Evolutionary conservation across 139 green algal genomes (phyloP).

Genomic region (Pseudopediastrum boryanum): DNA sequence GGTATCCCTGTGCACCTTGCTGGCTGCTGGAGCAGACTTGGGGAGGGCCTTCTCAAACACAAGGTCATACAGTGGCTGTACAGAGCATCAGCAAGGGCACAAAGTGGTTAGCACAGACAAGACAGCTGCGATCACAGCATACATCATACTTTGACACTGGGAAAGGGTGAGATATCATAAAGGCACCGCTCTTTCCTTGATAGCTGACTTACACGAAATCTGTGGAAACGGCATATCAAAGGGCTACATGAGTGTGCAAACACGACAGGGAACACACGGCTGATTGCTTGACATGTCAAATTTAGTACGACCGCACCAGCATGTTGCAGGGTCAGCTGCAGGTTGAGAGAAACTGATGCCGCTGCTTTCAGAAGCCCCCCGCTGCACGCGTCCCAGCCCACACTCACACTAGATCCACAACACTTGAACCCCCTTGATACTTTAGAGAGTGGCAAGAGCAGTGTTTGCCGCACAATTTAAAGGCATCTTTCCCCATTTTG

Average conservation of each 20-base stretch:
- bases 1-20: conserved; percentile 72
- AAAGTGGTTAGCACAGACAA: neutral
- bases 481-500: no score
- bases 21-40: conserved; percentile 51
- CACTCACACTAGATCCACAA: no score
- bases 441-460: no score
- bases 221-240: neutral
- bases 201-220: neutral
- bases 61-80: conserved; percentile 77
- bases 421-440: no score
- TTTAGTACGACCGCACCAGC: no score
- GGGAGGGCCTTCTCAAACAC: conserved; percentile 75
- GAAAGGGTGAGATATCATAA: neutral
- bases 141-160: neutral
- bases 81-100: no score
- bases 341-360: no score
- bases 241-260: neutral
- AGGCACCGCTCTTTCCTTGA: neutral
- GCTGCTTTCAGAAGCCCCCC: no score
- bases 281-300: neutral
- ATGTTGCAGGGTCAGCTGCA: no score
- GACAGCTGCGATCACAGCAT: neutral
- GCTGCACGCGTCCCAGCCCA: no score
- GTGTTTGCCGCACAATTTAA: no score
- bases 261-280: neutral